Percentiles rank a stretch among this genome's conserved stretches.
Conservation (phyloP, 305 asterid species). For the Withania somnifera region DNA sequence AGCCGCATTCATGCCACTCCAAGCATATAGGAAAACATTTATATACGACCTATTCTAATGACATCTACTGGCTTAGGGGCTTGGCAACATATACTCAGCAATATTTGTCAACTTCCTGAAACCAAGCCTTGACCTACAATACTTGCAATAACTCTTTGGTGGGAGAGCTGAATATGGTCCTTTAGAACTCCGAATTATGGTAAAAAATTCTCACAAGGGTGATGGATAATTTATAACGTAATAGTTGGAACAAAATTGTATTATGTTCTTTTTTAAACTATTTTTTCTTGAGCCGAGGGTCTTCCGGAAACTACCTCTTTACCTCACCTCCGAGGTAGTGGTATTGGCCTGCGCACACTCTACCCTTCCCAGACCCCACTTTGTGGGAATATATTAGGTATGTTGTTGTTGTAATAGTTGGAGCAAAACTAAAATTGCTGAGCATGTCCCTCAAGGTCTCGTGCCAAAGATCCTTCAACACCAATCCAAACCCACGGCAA, state of each 20-base stretch:
- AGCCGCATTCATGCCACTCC: neutral
- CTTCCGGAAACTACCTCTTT: no score
- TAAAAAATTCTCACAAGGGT: neutral
- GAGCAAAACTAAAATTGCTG: neutral
- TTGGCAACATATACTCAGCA: neutral
- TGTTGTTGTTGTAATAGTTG: no score
- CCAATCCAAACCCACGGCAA: neutral
- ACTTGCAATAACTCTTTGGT: neutral
- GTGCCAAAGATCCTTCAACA: neutral
- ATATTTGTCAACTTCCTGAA: neutral
- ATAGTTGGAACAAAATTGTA: no score
- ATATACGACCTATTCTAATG: neutral
- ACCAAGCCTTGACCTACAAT: neutral
- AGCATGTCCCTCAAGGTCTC: neutral
- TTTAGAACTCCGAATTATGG: neutral
- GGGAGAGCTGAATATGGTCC: neutral
- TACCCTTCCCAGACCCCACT: no score
- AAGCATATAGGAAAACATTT: neutral
- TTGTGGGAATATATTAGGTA: no score
- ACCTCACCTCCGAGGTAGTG: no score
- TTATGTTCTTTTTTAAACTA: no score
- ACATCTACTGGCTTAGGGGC: neutral
- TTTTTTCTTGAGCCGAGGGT: no score
- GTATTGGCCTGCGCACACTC: no score
- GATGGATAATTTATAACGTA: neutral